Evolutionary conservation across 306 rosid genomes (phyloP).

Genomic region (Prunus persica): DNA sequence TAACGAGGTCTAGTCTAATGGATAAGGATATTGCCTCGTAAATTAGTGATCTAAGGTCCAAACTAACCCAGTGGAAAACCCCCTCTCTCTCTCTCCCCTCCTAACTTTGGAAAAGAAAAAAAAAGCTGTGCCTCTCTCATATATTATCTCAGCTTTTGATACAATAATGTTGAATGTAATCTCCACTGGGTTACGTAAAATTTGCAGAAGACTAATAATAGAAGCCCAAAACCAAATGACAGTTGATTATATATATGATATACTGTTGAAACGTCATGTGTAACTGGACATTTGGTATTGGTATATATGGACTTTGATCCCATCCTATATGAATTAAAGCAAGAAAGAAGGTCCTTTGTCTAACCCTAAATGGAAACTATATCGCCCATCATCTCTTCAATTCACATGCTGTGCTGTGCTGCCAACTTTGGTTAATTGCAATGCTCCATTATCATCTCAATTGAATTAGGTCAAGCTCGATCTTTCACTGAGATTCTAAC

Average conservation of each 20-base stretch:
- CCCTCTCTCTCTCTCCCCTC: too few species aligned
- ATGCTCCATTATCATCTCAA: background rate
- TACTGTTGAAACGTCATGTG: background rate
- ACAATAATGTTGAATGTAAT: too few species aligned
- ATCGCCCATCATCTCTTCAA: background rate
- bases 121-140: too few species aligned
- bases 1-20: accelerated
- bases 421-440: background rate
- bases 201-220: too few species aligned
- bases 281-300: background rate
- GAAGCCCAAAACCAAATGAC: background rate
- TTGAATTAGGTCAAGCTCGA: background rate
- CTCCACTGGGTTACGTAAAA: too few species aligned
- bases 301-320: background rate
- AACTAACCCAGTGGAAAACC: too few species aligned
- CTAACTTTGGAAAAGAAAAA: too few species aligned
- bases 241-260: background rate
- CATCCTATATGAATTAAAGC: slow-evolving; percentile 24
- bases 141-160: too few species aligned
- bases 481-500: background rate
- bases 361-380: slow-evolving; percentile 37
- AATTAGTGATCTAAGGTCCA: accelerated
- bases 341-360: slow-evolving; percentile 33
- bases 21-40: too few species aligned
- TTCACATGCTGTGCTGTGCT: slow-evolving; percentile 1